These are phyloP conservation scores for Onygena corvina DNA, from an alignment of 2,329 filamentous ascomycete genomes.

Conservation along the genomic window DNA sequence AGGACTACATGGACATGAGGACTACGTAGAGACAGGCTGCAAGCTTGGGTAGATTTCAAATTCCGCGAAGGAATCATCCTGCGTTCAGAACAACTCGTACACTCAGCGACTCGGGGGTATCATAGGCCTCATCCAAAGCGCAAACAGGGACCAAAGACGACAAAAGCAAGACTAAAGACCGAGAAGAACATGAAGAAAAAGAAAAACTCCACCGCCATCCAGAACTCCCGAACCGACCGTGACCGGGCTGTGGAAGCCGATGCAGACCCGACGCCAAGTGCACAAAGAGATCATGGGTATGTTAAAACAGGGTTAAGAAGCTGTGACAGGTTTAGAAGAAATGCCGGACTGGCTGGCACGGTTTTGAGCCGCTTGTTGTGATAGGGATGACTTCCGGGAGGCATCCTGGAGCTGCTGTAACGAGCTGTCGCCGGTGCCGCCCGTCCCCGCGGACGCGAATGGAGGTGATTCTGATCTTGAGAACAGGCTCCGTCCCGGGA, in stretches of 20 bases:
- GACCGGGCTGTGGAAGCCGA: not conserved
- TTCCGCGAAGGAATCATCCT: not conserved
- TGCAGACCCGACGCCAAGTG: not conserved
- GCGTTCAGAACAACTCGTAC: conserved; percentile 1
- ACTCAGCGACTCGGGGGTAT: not conserved
- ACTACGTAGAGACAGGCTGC: too few relatives aligned
- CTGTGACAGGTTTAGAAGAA: not conserved
- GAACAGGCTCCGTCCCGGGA: conserved; percentile 26
- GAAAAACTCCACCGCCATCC: conserved; percentile 8
- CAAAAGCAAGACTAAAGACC: conserved; percentile 9
- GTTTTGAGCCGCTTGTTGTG: conserved; percentile 13
- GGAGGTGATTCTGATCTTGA: conserved; percentile 21
- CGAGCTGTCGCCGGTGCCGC: conserved; percentile 18
- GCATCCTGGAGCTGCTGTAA: conserved; percentile 6
- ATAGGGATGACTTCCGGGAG: conserved; percentile 12
- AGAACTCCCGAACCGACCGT: not conserved
- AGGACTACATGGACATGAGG: too few relatives aligned
- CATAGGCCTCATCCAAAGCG: conserved; percentile 7
- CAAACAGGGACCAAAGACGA: conserved; percentile 13
- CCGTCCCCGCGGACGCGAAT: conserved; percentile 19
- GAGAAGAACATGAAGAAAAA: too few relatives aligned
- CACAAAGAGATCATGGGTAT: not conserved
- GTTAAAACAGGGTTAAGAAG: not conserved
- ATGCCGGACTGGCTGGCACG: conserved; percentile 6
- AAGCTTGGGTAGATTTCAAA: not conserved